phyloP scores from a whole-genome alignment of 108 stramenopile genomes.

The Cyclotella cryptica region DNA sequence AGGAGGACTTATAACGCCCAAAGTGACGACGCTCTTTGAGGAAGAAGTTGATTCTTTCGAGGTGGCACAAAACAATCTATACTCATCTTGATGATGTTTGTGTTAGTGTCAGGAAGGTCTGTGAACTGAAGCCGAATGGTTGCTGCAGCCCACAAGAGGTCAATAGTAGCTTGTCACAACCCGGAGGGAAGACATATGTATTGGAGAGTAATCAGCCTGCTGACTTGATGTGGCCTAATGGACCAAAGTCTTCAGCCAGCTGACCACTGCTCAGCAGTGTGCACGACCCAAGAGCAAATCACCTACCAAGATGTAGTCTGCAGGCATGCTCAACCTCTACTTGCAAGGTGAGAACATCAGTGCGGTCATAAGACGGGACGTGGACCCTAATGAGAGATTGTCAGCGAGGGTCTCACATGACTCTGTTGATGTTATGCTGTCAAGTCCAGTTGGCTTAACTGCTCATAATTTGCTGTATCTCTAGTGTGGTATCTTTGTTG shows the following conservation, averaged over 20 bases:
- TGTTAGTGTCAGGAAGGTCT: neutral
- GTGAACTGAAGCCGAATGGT: neutral
- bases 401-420: neutral
- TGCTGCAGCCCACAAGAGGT: neutral
- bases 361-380: neutral
- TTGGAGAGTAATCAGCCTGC: neutral
- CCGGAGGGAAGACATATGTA: neutral
- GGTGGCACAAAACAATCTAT: too few species aligned
- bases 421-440: too few species aligned
- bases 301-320: neutral
- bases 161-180: neutral
- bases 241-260: constrained; percentile 17
- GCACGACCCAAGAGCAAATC: too few species aligned
- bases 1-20: too few species aligned
- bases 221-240: neutral
- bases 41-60: neutral
- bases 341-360: too few species aligned
- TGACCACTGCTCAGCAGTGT: constrained; percentile 8
- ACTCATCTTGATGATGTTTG: neutral
- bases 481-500: neutral
- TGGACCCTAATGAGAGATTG: neutral
- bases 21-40: too few species aligned
- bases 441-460: too few species aligned
- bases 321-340: neutral
- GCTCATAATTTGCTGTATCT: too few species aligned